phyloP scores from a whole-genome alignment of 495 filamentous ascomycete species.

The Penicillium crystallinum region DNA sequence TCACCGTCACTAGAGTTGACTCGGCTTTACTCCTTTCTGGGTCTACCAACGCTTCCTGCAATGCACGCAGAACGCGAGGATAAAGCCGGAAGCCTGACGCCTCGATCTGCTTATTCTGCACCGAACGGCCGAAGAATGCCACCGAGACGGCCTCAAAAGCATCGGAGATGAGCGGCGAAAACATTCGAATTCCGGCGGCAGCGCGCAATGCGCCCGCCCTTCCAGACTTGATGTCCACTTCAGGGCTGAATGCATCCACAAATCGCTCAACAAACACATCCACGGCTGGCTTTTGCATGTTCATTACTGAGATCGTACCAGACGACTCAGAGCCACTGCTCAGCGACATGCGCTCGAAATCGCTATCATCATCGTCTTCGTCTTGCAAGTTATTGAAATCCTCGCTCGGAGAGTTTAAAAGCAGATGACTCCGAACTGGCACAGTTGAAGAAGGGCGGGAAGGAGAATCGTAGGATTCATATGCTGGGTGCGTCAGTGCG shows the following conservation, averaged over 20 bases:
- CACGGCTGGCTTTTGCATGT: conserved; percentile 24
- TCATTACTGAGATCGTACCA: conserved; percentile 20
- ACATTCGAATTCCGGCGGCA: conserved; percentile 42
- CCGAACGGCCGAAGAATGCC: conserved; percentile 38
- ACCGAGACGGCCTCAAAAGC: conserved; percentile 41
- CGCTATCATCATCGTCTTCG: conserved; percentile 13
- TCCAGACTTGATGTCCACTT: conserved; percentile 36
- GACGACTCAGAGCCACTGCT: conserved; percentile 23
- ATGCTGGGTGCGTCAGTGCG: conserved; percentile 10
- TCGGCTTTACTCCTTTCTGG: conserved; percentile 41
- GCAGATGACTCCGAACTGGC: conserved; percentile 5
- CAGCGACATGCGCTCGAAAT: conserved; percentile 10
- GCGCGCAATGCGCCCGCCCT: conserved; percentile 38
- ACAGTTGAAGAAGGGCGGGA: conserved; percentile 9
- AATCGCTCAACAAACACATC: conserved; percentile 44
- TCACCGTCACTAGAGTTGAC: conserved; percentile 40
- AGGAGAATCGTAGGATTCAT: conserved; percentile 12
- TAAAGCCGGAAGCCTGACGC: conserved; percentile 35
- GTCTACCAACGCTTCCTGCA: conserved; percentile 39
- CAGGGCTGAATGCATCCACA: conserved; percentile 42
- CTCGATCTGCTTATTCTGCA: conserved; percentile 36
- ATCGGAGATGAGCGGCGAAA: conserved; percentile 37
- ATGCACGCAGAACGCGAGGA: conserved; percentile 33
- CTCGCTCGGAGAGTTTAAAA: neutral
- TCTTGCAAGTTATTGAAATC: conserved; percentile 12